Percentiles rank a stretch among this genome's conserved stretches.
phyloP scores from a whole-genome alignment of 345 rosid species.

The Mangifera indica region DNA sequence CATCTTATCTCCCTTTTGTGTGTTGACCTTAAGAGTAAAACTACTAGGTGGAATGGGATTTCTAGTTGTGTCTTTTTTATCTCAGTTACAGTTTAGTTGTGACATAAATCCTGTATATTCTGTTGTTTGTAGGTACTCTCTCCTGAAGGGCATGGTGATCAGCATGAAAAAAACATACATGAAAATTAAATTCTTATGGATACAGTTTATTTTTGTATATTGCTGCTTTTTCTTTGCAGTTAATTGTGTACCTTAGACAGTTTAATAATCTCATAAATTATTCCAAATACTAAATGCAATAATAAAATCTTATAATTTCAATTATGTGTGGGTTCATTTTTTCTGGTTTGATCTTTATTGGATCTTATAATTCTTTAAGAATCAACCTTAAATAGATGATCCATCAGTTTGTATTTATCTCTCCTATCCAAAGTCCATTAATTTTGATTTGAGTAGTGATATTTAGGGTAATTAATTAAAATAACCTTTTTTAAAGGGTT shows the following conservation, averaged over 20 bases:
- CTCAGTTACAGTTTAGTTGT: not conserved
- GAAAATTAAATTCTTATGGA: not conserved
- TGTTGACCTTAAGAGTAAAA: not conserved
- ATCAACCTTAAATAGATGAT: no score
- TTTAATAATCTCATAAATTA: not conserved
- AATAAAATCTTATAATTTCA: not conserved
- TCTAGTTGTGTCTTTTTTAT: not conserved
- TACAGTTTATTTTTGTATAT: not conserved
- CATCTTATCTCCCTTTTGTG: no score
- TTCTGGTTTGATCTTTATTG: no score
- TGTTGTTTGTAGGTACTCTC: conserved; percentile 11
- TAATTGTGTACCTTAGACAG: not conserved
- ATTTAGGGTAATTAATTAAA: no score
- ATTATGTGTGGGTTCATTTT: no score
- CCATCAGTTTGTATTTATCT: no score
- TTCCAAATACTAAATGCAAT: not conserved
- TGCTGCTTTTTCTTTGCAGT: not conserved
- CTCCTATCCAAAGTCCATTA: no score
- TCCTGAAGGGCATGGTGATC: conserved; percentile 1
- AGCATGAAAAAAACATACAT: not conserved
- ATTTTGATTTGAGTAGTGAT: no score
- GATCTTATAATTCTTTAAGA: no score
- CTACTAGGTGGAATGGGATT: not conserved
- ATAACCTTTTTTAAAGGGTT: no score
- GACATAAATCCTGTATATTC: not conserved